Evolutionary conservation across 805 yeast species (phyloP).

Genomic region (Metahyphopichia silvanorum): DNA sequence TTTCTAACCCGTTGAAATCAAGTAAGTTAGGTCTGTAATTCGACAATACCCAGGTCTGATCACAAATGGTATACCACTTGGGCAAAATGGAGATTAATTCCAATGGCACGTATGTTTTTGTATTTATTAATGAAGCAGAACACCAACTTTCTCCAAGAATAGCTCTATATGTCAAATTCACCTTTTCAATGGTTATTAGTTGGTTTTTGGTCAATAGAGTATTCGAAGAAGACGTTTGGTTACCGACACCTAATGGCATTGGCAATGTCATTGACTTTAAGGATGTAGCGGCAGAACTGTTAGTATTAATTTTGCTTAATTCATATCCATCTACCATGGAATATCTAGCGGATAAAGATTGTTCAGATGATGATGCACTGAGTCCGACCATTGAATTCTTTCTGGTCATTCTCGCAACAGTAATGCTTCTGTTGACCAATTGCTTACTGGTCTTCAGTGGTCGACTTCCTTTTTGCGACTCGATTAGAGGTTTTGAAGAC

Average conservation of each 20-base stretch:
- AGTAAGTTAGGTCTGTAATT: slow-evolving; percentile 51
- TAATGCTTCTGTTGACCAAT: slow-evolving; percentile 51
- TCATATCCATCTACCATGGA: slow-evolving; percentile 60
- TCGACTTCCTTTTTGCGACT: slow-evolving; percentile 22
- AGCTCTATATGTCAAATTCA: slow-evolving; percentile 51
- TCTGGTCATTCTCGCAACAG: slow-evolving; percentile 31
- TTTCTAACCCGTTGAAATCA: slow-evolving; percentile 65
- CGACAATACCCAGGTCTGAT: slow-evolving; percentile 55
- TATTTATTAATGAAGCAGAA: slow-evolving; percentile 20
- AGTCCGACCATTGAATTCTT: slow-evolving; percentile 29
- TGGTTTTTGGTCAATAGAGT: slow-evolving; percentile 39
- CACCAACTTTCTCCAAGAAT: slow-evolving; percentile 52
- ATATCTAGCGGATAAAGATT: slow-evolving; percentile 25
- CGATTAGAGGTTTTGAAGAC: slow-evolving; percentile 52
- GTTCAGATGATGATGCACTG: slow-evolving; percentile 21
- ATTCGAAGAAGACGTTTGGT: slow-evolving; percentile 37
- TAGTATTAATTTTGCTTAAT: slow-evolving; percentile 47
- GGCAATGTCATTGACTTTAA: slow-evolving; percentile 40
- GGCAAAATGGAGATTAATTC: slow-evolving; percentile 35
- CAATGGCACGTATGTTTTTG: slow-evolving; percentile 28
- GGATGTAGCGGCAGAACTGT: slow-evolving; percentile 40
- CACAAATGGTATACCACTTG: slow-evolving; percentile 49
- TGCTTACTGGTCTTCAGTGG: slow-evolving; percentile 17
- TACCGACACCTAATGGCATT: slow-evolving; percentile 41
- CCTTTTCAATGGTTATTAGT: slow-evolving; percentile 42